Percentiles rank a stretch among this genome's conserved stretches.
phyloP scores from a whole-genome alignment of 2,329 filamentous ascomycete genomes.

The Nannizziopsis barbatae region DNA sequence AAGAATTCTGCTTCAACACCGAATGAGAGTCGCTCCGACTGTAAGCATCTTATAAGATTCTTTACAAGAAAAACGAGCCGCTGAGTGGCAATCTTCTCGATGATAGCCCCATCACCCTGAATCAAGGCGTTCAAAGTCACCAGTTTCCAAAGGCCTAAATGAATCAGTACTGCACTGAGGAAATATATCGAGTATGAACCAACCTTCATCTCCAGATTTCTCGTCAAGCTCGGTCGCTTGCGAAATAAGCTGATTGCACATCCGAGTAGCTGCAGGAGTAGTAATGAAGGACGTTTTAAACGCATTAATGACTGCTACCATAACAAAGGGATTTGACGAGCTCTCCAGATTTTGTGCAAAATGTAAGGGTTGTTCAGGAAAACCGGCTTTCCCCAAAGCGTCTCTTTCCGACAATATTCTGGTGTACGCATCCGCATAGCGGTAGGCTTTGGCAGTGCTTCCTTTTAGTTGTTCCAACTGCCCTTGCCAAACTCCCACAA shows the following conservation, averaged over 20 bases:
- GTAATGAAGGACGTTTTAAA: slow-evolving; percentile 40
- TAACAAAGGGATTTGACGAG: slow-evolving; percentile 36
- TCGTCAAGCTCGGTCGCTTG: slow-evolving; percentile 46
- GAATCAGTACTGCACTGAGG: slow-evolving; percentile 15
- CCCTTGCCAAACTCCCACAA: slow-evolving; percentile 27
- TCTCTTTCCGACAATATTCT: slow-evolving; percentile 29
- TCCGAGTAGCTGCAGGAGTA: slow-evolving; percentile 38
- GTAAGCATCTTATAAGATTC: slow-evolving; percentile 62
- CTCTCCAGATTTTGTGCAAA: slow-evolving; percentile 28
- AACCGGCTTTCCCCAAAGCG: slow-evolving; percentile 20
- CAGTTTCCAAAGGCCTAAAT: slow-evolving; percentile 38
- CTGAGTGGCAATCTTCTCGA: slow-evolving; percentile 41
- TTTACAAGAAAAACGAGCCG: slow-evolving; percentile 73
- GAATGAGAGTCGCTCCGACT: slow-evolving; percentile 43
- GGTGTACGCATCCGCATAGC: slow-evolving; percentile 32
- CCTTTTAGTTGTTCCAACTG: slow-evolving; percentile 25
- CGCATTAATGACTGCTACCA: slow-evolving; percentile 40
- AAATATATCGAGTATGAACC: slow-evolving; percentile 8
- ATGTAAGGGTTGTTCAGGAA: slow-evolving; percentile 25
- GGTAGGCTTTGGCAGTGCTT: slow-evolving; percentile 28
- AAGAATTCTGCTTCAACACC: slow-evolving; percentile 31
- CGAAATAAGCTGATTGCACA: slow-evolving; percentile 51
- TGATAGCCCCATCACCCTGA: slow-evolving; percentile 38
- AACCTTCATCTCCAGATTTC: slow-evolving; percentile 35
- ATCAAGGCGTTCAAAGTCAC: slow-evolving; percentile 46